phyloP scores from a whole-genome alignment of 805 yeast genomes.

The Starmerella floricola region DNA sequence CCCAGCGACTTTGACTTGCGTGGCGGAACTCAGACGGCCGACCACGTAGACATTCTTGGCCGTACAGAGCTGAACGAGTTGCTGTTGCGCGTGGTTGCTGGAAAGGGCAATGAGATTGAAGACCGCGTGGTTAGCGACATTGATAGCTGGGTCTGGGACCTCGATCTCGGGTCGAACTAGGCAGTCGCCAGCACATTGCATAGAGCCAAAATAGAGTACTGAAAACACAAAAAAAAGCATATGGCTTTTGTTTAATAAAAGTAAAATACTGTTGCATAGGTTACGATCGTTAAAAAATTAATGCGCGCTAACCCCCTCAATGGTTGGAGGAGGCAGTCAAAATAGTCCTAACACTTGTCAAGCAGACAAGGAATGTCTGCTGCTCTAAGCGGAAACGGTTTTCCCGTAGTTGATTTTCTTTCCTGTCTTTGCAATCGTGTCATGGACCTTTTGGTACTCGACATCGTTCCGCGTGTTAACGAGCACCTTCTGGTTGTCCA shows the following conservation, averaged over 20 bases:
- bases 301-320: no score
- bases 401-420: slow-evolving; percentile 64
- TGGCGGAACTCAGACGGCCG: slow-evolving; percentile 96
- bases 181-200: no score
- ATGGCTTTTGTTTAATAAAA: no score
- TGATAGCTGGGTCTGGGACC: slow-evolving; percentile 45
- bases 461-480: slow-evolving; percentile 47
- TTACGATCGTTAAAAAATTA: no score
- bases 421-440: slow-evolving; percentile 79
- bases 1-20: slow-evolving; percentile 89
- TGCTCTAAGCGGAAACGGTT: slow-evolving; percentile 22
- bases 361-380: no score
- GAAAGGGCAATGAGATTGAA: slow-evolving; percentile 56
- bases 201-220: no score
- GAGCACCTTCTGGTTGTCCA: slow-evolving; percentile 71
- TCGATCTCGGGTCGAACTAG: slow-evolving; percentile 36
- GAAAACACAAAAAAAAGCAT: no score
- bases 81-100: slow-evolving; percentile 69
- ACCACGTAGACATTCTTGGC: slow-evolving; percentile 93
- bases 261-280: no score
- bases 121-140: slow-evolving; percentile 49
- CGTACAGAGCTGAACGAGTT: slow-evolving; percentile 85
- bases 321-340: no score
- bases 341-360: no score
- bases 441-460: slow-evolving; percentile 66